These are phyloP conservation scores for Vachellia collinsii DNA, from an alignment of 306 rosid species.

Conservation along the genomic window DNA sequence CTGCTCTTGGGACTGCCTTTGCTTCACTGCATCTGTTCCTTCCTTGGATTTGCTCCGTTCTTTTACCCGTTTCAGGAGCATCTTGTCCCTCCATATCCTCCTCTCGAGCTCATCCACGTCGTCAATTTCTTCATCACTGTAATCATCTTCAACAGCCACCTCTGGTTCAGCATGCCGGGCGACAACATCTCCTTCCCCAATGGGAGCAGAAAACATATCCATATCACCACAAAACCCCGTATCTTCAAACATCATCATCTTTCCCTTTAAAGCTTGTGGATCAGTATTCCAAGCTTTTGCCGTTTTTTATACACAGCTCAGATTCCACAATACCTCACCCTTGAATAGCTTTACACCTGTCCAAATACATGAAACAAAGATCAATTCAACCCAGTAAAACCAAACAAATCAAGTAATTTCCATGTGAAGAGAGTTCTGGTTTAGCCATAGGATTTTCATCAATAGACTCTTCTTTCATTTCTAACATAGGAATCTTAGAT, in stretches of 20 bases:
- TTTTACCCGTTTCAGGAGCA: slow-evolving; percentile 62
- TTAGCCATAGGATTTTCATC: neutral
- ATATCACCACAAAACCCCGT: slow-evolving; percentile 60
- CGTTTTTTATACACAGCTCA: slow-evolving; percentile 30
- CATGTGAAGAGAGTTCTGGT: neutral
- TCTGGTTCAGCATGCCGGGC: slow-evolving; percentile 58
- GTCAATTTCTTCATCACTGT: slow-evolving; percentile 68
- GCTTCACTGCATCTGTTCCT: slow-evolving; percentile 58
- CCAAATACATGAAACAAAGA: slow-evolving; percentile 27
- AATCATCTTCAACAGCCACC: slow-evolving; percentile 62
- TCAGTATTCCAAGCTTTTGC: neutral
- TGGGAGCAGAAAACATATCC: slow-evolving; percentile 55
- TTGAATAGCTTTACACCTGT: slow-evolving; percentile 34
- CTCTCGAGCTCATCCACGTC: slow-evolving; percentile 66
- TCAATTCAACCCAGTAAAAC: slow-evolving; percentile 10
- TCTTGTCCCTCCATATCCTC: slow-evolving; percentile 78
- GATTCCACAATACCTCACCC: slow-evolving; percentile 10
- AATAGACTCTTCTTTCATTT: neutral
- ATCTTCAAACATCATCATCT: slow-evolving; percentile 71
- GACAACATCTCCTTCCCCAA: slow-evolving; percentile 49
- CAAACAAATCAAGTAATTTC: neutral
- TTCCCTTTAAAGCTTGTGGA: slow-evolving; percentile 16
- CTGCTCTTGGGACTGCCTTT: slow-evolving; percentile 79
- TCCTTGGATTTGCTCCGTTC: slow-evolving; percentile 67
- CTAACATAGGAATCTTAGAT: neutral